phyloP scores from a whole-genome alignment of 768 basidiomycete species.

The Chalciporus chontae region DNA sequence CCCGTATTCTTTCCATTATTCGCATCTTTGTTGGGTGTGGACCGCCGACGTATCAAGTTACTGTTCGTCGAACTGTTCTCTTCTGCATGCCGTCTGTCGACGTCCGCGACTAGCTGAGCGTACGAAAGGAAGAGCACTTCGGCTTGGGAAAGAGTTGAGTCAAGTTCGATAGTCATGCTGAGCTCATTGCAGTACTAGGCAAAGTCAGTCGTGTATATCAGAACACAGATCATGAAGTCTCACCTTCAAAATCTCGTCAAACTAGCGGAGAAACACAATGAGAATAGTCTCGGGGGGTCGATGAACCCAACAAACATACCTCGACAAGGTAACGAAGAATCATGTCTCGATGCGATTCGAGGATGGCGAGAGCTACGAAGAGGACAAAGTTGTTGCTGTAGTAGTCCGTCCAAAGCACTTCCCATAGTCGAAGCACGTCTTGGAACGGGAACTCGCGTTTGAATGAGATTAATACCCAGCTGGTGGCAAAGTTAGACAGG shows the following conservation, averaged over 20 bases:
- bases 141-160: slow-evolving; percentile 91
- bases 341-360: slow-evolving; percentile 94
- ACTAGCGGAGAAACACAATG: slow-evolving; percentile 40
- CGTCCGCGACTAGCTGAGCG: slow-evolving; percentile 80
- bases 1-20: slow-evolving; percentile 8
- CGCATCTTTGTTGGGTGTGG: slow-evolving; percentile 4
- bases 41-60: slow-evolving; percentile 35
- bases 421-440: slow-evolving; percentile 89
- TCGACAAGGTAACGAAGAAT: slow-evolving; percentile 93
- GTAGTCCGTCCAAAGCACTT: slow-evolving; percentile 89
- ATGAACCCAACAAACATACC: slow-evolving; percentile 41
- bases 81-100: slow-evolving; percentile 77
- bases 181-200: slow-evolving; percentile 84
- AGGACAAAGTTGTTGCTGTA: slow-evolving; percentile 87
- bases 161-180: slow-evolving; percentile 96
- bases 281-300: neutral
- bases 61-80: slow-evolving; percentile 27
- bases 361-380: slow-evolving; percentile 89
- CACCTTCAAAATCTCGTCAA: slow-evolving; percentile 46
- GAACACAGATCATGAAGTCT: slow-evolving; percentile 1
- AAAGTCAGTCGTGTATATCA: slow-evolving; percentile 1
- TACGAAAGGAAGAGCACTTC: slow-evolving; percentile 96
- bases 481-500: slow-evolving; percentile 25
- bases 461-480: slow-evolving; percentile 90
- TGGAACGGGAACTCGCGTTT: slow-evolving; percentile 96